Evolutionary conservation across 139 green algal genomes (phyloP).

Genomic region (Ulvella scutata): DNA sequence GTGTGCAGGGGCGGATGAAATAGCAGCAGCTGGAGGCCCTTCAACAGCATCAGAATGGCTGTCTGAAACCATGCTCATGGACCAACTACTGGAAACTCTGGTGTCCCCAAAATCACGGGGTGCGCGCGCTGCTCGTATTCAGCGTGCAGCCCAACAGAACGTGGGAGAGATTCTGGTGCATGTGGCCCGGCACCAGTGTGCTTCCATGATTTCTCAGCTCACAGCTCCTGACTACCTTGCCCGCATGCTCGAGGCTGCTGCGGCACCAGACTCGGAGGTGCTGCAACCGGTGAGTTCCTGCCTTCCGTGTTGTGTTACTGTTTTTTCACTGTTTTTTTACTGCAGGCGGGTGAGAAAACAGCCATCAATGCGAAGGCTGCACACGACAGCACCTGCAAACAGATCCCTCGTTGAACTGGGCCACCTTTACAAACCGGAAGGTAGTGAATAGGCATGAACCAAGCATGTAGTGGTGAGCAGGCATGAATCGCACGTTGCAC

Average conservation of each 20-base stretch:
- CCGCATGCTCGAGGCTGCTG: constrained; percentile 18
- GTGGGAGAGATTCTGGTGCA: constrained; percentile 67
- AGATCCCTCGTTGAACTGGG: too few relatives aligned
- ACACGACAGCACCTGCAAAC: too few relatives aligned
- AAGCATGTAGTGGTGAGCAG: too few relatives aligned
- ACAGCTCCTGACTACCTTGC: constrained; percentile 21
- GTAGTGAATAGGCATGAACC: too few relatives aligned
- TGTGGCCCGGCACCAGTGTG: constrained; percentile 54
- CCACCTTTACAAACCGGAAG: too few relatives aligned
- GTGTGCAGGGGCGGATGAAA: too few relatives aligned
- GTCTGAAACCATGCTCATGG: constrained; percentile 47
- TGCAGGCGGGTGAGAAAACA: too few relatives aligned
- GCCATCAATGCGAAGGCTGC: too few relatives aligned
- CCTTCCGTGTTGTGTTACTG: too few relatives aligned
- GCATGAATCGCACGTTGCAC: too few relatives aligned
- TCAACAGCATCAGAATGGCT: constrained; percentile 43
- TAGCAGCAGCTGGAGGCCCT: background rate
- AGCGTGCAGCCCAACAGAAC: constrained; percentile 36
- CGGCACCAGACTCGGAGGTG: background rate
- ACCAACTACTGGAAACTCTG: constrained; percentile 46
- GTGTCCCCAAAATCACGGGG: constrained; percentile 1
- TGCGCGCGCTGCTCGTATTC: background rate
- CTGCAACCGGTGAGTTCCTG: constrained; percentile 13
- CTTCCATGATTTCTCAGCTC: constrained; percentile 45
- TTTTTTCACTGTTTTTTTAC: too few relatives aligned